A percentile compares a stretch with the other conserved stretches of the same genome.
These are phyloP conservation scores for Tagetes erecta DNA, from an alignment of 129 eudicot genomes.

Conservation along the genomic window DNA sequence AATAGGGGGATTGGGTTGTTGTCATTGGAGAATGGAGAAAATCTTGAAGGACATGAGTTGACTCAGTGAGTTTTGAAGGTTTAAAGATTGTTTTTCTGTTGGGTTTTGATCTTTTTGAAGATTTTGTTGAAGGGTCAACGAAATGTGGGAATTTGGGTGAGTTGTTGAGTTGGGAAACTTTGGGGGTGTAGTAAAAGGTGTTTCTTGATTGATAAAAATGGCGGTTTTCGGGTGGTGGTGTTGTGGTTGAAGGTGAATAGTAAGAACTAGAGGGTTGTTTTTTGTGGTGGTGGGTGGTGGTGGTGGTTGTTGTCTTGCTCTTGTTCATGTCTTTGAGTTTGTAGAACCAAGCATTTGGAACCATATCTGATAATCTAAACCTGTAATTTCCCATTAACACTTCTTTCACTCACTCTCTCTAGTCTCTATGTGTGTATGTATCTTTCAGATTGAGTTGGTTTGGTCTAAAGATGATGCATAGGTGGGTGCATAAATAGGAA, in stretches of 20 bases:
- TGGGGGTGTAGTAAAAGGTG: conserved; percentile 28
- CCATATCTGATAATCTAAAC: conserved; percentile 57
- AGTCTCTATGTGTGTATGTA: too few species aligned
- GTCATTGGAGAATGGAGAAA: conserved; percentile 15
- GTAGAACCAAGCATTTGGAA: conserved; percentile 82
- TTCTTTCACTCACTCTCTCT: background rate
- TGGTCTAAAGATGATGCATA: too few species aligned
- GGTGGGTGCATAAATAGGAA: too few species aligned
- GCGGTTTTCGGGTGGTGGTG: conserved; percentile 25
- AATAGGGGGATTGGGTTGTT: background rate
- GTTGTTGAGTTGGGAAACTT: background rate
- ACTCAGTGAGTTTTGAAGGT: conserved; percentile 20
- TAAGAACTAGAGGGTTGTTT: conserved; percentile 24
- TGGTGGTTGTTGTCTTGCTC: conserved; percentile 21
- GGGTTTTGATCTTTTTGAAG: too few species aligned
- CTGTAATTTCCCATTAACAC: conserved; percentile 46
- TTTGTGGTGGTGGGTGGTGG: conserved; percentile 28
- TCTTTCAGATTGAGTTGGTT: too few species aligned
- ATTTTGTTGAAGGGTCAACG: background rate
- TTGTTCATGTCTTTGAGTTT: conserved; percentile 56
- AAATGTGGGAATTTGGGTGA: background rate
- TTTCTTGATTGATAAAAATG: conserved; percentile 32
- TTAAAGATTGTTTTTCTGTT: too few species aligned
- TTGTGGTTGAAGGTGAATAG: conserved; percentile 33
- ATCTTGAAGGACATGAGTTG: conserved; percentile 11